Evolutionary conservation across 1,139 yeast species (phyloP), one percentile per base, ranked within the genome.

Genomic region (Hyphopichia fennica): DNA sequence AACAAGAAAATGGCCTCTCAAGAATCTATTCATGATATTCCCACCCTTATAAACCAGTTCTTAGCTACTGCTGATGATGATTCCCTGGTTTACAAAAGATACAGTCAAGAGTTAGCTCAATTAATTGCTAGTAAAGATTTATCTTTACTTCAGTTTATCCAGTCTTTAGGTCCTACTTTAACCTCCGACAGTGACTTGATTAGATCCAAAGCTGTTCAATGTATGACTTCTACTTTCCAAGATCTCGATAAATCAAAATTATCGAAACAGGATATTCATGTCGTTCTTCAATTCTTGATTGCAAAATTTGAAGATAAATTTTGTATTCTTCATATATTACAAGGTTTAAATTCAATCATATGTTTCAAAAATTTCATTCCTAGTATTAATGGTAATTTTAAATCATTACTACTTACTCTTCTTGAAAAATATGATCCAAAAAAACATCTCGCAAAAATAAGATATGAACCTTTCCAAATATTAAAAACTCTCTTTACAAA

Each of bases 261-360:
- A 20, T 63, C 77, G 14, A 72, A 75, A 35, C 84, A 83, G 48
- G 96, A 89, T 52, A 69, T 87, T 14, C 63, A 69, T 20, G 96
- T 89, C 13, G 70, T 91, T 41, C 60, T 80, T 19, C 81, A 78
- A 9, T 91, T 91, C 57, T 75, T 81, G 45, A 50, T 75, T 25
- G 81, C 81, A 27, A 84, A 91, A 49, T 59, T 88, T 32, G 85
- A 82, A 18, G 97, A 91, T 55, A 69, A 72, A 13, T 67, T 70
- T 6, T 73, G 86, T 38, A 58, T 82, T 27, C 66, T 65, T 32
- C 77, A 79, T 44, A 77, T 84, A 1, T 63, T 85, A 7, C 60
- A 60, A 15, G 90, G 90, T 0, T 54, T 91, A 10, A 57, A 58
- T n/a, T 65, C 81, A 1, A 62, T 89, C 19, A 64, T 78, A 3